Percentiles rank a stretch among this genome's conserved stretches.
Evolutionary conservation across 2,329 filamentous ascomycete genomes (phyloP).

Genomic region (Teratosphaeria zuluensis): DNA sequence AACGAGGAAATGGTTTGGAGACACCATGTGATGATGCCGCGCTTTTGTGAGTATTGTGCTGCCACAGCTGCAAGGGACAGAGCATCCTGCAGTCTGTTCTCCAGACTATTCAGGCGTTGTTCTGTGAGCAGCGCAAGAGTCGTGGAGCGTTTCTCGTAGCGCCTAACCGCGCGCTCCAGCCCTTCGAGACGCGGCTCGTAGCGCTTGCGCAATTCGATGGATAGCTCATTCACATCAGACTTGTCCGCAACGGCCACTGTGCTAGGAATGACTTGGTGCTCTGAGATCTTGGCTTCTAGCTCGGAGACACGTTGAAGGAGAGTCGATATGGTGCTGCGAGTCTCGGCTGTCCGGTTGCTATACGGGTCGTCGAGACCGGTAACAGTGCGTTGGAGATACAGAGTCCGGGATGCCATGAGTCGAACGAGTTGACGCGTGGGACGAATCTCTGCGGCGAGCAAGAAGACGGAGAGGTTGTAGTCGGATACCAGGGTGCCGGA

Average conservation of each 20-base stretch:
- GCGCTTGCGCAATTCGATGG: constrained; percentile 50
- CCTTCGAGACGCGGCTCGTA: constrained; percentile 78
- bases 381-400: constrained; percentile 71
- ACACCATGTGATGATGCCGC: constrained; percentile 12
- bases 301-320: constrained; percentile 20
- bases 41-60: constrained; percentile 34
- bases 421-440: constrained; percentile 74
- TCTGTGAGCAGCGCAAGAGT: constrained; percentile 68
- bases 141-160: constrained; percentile 82
- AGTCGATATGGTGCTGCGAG: constrained; percentile 25
- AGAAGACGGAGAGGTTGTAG: constrained; percentile 85
- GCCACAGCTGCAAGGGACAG: constrained; percentile 72
- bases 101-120: constrained; percentile 60
- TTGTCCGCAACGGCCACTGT: constrained; percentile 21
- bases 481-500: constrained; percentile 84
- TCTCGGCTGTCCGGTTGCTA: constrained; percentile 9
- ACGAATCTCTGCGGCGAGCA: constrained; percentile 75
- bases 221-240: constrained; percentile 22
- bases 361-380: constrained; percentile 18
- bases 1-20: constrained; percentile 8
- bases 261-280: constrained; percentile 15
- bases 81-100: constrained; percentile 64
- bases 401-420: constrained; percentile 66
- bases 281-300: constrained; percentile 22
- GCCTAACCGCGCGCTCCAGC: constrained; percentile 74